Base-by-base conservation (phyloP, 306 rosid species). In the Canavalia ensiformis region DNA sequence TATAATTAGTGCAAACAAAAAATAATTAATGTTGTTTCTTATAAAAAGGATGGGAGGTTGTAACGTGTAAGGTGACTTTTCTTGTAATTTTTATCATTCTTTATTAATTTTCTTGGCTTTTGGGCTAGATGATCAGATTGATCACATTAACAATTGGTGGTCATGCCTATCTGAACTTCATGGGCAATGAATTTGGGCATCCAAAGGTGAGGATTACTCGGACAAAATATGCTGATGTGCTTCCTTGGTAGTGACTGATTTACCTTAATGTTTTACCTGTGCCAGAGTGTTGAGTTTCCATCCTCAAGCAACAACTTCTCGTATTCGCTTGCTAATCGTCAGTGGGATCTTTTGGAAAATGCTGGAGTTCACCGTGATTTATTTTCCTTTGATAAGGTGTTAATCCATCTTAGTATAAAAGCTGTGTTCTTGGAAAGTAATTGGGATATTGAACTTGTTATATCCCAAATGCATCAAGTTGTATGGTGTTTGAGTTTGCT, bases 181-280 rank as follows among this genome's bases (percentile, higher is more conserved):
- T 93, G 94, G 99, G 99, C 82, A 95, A 93, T 86, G 99, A 95
- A 85, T 95, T 93, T 84, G 99, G 94, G 79, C 99, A 95, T 89
- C 97, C 98, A 71, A 85, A 91, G 97, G 99, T 91, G 68, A 87
- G 86, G 39, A 59, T 76, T 63, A 33, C 76, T 73, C 30, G 4
- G 78, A 52, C 54, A 31, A n/a, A 30, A 72, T 68, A 75, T 62
- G 25, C 73, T 29, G 62, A 58, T 58, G 31, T 76, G 37, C 13
- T 72, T n/a, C 41, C 10, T 80, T 72, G 75, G 47, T 46, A 13
- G 8, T 62, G 31, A 83, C 76, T 82, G 79, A 87, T 70, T 71
- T 70, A 30, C 65, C 74, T 76, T 66, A 66, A 68, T 82, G 78
- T 65, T 89, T 76, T 89, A 31, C 81, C 12, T 84, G 56, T 82